These are phyloP conservation scores for Penicillium alfredii DNA, from an alignment of 495 filamentous ascomycete genomes.

Conservation along the genomic window DNA sequence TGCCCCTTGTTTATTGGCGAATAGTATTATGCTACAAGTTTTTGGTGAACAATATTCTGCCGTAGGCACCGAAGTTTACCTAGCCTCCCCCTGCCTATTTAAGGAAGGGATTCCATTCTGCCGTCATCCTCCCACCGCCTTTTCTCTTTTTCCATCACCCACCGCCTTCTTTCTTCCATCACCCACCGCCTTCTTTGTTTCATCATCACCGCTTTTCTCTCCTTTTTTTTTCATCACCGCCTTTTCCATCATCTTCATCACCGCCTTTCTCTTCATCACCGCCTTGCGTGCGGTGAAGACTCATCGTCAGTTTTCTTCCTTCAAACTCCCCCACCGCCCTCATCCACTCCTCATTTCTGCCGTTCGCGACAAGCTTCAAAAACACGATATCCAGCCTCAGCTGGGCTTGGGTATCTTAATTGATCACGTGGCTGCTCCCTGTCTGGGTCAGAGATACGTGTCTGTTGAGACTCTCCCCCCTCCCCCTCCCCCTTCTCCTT, in stretches of 20 bases:
- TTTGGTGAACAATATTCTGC: too few species aligned
- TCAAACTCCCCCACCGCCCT: constrained; percentile 11
- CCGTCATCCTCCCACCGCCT: constrained; percentile 1
- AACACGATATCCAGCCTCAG: too few species aligned
- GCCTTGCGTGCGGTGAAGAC: constrained; percentile 45
- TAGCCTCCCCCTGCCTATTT: too few species aligned
- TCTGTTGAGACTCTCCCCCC: too few species aligned
- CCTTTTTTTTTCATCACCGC: constrained; percentile 3
- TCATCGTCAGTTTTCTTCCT: constrained; percentile 17
- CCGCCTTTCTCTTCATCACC: constrained; percentile 36
- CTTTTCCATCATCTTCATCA: constrained; percentile 27
- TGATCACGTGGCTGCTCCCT: constrained; percentile 2
- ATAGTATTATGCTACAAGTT: too few species aligned
- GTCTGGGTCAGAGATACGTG: not conserved
- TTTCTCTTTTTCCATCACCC: constrained; percentile 2
- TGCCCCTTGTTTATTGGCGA: not conserved
- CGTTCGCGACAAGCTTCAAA: not conserved
- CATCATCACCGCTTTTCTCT: not conserved
- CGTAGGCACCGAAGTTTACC: too few species aligned
- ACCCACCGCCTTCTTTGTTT: not conserved
- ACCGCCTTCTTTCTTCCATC: not conserved
- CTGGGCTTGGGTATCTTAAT: not conserved
- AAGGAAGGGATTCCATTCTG: not conserved
- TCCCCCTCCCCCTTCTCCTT: too few species aligned
- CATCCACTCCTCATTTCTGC: constrained; percentile 1